Conservation (phyloP, 2,329 filamentous ascomycete genomes). For the Aspergillus sp. region DNA sequence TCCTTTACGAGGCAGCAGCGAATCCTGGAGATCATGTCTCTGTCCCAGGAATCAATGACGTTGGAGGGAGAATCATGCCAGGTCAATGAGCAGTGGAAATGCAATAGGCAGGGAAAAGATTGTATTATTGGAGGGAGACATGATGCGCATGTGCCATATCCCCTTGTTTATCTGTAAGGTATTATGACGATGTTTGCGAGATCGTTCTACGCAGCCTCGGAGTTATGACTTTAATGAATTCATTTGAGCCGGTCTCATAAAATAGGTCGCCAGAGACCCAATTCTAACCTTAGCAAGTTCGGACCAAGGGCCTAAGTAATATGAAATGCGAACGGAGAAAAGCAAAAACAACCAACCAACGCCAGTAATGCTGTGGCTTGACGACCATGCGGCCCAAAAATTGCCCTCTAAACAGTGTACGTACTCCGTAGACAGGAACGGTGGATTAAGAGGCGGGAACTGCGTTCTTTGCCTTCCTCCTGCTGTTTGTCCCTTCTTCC, state of each 20-base stretch:
- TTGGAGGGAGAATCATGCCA: slow-evolving; percentile 33
- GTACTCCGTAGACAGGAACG: not conserved
- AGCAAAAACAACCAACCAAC: slow-evolving; percentile 12
- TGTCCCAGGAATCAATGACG: slow-evolving; percentile 36
- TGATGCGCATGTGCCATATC: not conserved
- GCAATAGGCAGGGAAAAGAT: not conserved
- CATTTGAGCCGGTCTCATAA: slow-evolving; percentile 4
- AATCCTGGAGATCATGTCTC: slow-evolving; percentile 75
- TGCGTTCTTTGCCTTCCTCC: slow-evolving; percentile 8
- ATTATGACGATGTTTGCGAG: not conserved
- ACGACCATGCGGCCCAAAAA: not conserved
- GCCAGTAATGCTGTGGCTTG: slow-evolving; percentile 16
- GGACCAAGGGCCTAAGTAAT: not conserved
- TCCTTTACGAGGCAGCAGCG: slow-evolving; percentile 87
- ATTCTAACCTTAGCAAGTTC: not conserved
- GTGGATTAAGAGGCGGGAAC: slow-evolving; percentile 8
- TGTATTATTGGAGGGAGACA: not conserved
- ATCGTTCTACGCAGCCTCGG: too few species aligned
- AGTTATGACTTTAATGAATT: not conserved
- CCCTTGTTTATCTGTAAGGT: not conserved
- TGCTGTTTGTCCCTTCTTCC: slow-evolving; percentile 25
- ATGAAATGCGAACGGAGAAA: not conserved
- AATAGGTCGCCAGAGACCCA: slow-evolving; percentile 5
- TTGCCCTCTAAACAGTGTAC: not conserved
- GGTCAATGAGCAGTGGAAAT: slow-evolving; percentile 26